Evolutionary conservation across 225 moss, liverwort and hornwort genomes (phyloP).

Genomic region (Asterella californica): DNA sequence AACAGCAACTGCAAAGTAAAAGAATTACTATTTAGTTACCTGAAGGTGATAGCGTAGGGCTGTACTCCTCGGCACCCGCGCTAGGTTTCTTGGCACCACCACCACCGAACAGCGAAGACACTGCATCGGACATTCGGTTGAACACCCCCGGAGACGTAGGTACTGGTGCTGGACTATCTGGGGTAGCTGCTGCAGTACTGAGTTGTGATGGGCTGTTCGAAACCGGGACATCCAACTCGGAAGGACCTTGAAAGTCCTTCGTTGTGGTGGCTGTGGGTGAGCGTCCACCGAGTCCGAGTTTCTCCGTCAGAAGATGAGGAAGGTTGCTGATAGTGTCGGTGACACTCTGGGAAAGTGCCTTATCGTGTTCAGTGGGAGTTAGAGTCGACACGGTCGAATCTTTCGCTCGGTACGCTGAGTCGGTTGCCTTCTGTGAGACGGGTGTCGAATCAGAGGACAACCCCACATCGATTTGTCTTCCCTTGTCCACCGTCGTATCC

Average conservation of each 20-base stretch:
- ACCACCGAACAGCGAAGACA: conserved; percentile 24
- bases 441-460: conserved; percentile 13
- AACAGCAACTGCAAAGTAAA: too few relatives aligned
- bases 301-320: conserved; percentile 13
- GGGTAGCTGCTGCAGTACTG: neutral
- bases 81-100: conserved; percentile 13
- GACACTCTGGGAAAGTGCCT: conserved; percentile 17
- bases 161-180: neutral
- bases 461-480: neutral
- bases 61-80: neutral
- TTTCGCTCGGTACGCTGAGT: neutral
- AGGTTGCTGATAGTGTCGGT: conserved; percentile 19
- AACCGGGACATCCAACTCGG: conserved; percentile 5
- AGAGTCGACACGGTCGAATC: neutral
- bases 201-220: neutral
- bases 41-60: neutral
- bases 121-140: conserved; percentile 12
- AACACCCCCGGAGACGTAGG: conserved; percentile 13
- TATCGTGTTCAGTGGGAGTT: conserved; percentile 15
- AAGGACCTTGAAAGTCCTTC: neutral
- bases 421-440: conserved; percentile 6
- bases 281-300: conserved; percentile 19
- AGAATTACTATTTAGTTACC: too few relatives aligned
- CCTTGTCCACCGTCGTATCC: neutral
- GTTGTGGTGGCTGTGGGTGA: neutral